A percentile compares a stretch with the other conserved stretches of the same genome.
Conservation (phyloP, 805 yeast species). For the Starmerella geochares region DNA sequence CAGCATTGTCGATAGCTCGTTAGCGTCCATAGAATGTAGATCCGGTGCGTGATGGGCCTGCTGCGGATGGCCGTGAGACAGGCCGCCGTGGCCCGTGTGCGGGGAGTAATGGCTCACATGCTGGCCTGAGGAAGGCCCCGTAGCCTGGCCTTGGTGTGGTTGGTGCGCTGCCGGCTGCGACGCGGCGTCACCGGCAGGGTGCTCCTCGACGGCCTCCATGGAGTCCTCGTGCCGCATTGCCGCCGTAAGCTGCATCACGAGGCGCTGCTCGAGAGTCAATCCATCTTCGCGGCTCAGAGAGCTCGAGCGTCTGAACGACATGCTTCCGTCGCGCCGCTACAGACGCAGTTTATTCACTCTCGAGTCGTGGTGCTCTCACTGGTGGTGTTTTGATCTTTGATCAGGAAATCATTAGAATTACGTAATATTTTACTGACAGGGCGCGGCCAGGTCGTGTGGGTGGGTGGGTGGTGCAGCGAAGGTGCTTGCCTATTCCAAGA, state of each 20-base stretch:
- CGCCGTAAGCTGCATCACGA: slow-evolving; percentile 22
- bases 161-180: not conserved
- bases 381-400: not conserved
- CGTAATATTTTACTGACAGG: too few species aligned
- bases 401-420: not conserved
- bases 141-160: not conserved
- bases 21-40: not conserved
- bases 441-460: too few species aligned
- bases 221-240: slow-evolving; percentile 22
- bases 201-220: not conserved
- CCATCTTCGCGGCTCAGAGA: slow-evolving; percentile 13
- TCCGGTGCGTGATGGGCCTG: not conserved
- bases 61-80: not conserved
- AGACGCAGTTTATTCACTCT: not conserved
- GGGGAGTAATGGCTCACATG: too few species aligned
- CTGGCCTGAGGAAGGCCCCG: too few species aligned
- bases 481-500: too few species aligned
- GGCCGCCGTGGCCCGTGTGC: not conserved
- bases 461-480: too few species aligned
- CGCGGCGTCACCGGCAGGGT: not conserved
- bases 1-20: slow-evolving; percentile 4
- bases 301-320: slow-evolving; percentile 8
- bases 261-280: slow-evolving; percentile 22
- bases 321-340: not conserved
- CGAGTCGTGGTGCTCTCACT: too few species aligned